Evolutionary conservation across 148 eudicot genomes (phyloP).

Genomic region (Limonium bicolor): DNA sequence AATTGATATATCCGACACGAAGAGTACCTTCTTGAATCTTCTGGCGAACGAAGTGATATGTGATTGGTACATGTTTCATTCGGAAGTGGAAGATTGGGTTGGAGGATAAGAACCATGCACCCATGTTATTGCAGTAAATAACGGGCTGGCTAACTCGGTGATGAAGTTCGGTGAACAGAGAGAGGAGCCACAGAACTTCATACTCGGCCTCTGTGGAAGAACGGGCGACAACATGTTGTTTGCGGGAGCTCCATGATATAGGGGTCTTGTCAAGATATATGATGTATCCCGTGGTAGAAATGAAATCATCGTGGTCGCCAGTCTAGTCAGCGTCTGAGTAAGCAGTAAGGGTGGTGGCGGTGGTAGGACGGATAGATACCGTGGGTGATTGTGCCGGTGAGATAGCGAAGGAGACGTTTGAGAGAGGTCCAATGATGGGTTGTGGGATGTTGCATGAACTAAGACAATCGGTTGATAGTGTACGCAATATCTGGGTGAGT

Average conservation of each 20-base stretch:
- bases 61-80: background rate
- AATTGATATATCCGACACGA: too few species aligned
- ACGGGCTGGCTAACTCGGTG: too few species aligned
- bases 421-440: background rate
- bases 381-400: background rate
- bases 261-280: background rate
- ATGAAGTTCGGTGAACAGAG: background rate
- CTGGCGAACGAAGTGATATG: background rate
- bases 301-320: background rate
- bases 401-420: background rate
- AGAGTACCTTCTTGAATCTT: too few species aligned
- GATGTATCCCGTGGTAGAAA: background rate
- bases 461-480: background rate
- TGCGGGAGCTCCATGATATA: background rate
- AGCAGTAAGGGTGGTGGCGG: background rate
- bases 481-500: background rate
- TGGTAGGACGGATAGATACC: background rate
- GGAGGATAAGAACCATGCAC: background rate
- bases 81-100: background rate
- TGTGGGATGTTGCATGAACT: background rate
- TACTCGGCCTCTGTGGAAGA: background rate
- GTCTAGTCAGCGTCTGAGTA: background rate
- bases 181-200: background rate
- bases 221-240: background rate
- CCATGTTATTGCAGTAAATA: background rate